A percentile compares a stretch with the other conserved stretches of the same genome.
Conservation (phyloP, 192 early-diverging fungal species). For the Mortierella antarctica region DNA sequence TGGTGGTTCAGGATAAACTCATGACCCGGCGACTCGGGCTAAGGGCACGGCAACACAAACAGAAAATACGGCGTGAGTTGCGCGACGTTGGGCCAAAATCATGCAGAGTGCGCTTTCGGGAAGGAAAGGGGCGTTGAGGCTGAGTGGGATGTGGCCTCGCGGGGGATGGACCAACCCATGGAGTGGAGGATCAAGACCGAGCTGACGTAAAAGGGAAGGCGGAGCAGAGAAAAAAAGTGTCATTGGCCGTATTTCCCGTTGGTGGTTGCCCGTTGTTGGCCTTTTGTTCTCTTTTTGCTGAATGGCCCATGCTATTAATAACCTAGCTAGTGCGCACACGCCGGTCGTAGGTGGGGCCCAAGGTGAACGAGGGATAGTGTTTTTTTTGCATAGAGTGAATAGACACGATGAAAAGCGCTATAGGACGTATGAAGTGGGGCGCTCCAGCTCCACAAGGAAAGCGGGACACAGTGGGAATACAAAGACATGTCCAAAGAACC, state of each 20-base stretch:
- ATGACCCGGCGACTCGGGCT: constrained; percentile 22
- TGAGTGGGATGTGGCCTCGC: neutral
- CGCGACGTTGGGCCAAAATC: neutral
- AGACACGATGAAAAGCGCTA: too few species aligned
- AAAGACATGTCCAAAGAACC: too few species aligned
- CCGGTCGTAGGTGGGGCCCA: too few species aligned
- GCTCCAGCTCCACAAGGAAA: too few species aligned
- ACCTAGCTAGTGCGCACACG: too few species aligned
- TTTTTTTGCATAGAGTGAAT: too few species aligned
- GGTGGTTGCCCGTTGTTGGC: neutral
- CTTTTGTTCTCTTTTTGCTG: neutral
- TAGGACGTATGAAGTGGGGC: too few species aligned
- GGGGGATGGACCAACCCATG: neutral
- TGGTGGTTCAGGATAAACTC: constrained; percentile 32
- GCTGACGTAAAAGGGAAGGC: constrained; percentile 38
- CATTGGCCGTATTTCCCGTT: neutral
- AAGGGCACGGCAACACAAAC: neutral
- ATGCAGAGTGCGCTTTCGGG: neutral
- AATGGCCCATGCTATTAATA: too few species aligned
- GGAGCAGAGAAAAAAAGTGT: neutral
- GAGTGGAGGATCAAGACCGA: neutral
- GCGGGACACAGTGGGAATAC: too few species aligned
- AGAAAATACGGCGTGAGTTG: neutral
- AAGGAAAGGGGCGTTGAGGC: constrained; percentile 8
- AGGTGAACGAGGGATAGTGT: too few species aligned